phyloP scores from a whole-genome alignment of 805 yeast genomes.

The Kregervanrija pseudodelftensis region DNA sequence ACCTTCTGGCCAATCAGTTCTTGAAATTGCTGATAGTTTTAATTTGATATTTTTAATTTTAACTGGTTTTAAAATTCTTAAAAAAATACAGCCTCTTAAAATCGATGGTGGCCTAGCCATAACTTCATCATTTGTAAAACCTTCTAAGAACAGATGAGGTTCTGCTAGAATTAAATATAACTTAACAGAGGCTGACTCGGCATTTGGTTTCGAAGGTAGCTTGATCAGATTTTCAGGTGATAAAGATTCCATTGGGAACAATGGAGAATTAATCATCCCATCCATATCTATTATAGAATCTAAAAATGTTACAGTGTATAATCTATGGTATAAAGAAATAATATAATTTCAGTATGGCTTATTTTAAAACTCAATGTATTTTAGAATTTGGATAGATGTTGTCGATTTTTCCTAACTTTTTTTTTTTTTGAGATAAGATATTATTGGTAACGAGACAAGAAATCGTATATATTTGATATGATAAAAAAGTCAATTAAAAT shows the following conservation, averaged over 20 bases:
- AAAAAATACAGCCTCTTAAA: conserved; percentile 69
- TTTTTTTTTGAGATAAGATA: too few species aligned
- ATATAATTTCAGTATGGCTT: too few species aligned
- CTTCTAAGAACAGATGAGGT: conserved; percentile 72
- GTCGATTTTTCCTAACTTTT: too few species aligned
- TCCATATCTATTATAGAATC: not conserved
- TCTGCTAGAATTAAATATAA: conserved; percentile 75
- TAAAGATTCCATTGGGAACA: conserved; percentile 39
- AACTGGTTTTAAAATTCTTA: conserved; percentile 64
- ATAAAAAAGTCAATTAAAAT: too few species aligned
- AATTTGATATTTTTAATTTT: conserved; percentile 60
- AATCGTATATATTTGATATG: too few species aligned
- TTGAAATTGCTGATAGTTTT: conserved; percentile 56
- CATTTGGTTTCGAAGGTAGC: conserved; percentile 49
- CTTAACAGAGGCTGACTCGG: conserved; percentile 58
- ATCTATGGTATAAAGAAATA: too few species aligned
- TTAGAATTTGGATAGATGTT: too few species aligned
- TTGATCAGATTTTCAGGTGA: conserved; percentile 35
- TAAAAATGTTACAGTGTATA: too few species aligned
- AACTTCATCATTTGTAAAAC: conserved; percentile 63
- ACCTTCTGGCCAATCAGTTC: conserved; percentile 98
- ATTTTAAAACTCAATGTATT: too few species aligned
- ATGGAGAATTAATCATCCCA: conserved; percentile 27
- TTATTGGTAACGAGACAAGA: too few species aligned
- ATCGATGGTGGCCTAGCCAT: conserved; percentile 66